Evolutionary conservation across 352 stramenopile genomes (phyloP).

Genomic region (Phytophthora capsici): DNA sequence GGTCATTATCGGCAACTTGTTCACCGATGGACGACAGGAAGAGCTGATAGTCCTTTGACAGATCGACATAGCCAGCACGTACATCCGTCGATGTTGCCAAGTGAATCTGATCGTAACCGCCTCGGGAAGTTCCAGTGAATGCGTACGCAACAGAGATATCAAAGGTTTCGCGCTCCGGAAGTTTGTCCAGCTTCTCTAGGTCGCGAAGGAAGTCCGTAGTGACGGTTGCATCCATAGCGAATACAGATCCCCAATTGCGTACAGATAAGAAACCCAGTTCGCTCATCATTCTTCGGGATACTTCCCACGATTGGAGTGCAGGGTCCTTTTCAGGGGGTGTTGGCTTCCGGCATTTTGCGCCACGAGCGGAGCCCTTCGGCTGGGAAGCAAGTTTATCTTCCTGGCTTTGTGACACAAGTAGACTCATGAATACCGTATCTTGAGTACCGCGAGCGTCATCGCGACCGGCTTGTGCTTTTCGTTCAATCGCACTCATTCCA

Average conservation of each 20-base stretch:
- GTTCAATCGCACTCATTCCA: constrained; percentile 70
- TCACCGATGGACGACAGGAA: constrained; percentile 80
- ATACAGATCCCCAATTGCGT: constrained; percentile 85
- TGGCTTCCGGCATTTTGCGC: constrained; percentile 44
- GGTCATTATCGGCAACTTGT: constrained; percentile 47
- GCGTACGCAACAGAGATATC: constrained; percentile 84
- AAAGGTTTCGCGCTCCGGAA: constrained; percentile 81
- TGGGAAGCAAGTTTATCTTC: constrained; percentile 52
- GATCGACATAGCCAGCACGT: constrained; percentile 39
- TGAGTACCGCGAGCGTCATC: constrained; percentile 63
- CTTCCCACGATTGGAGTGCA: constrained; percentile 70
- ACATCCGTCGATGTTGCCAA: constrained; percentile 65
- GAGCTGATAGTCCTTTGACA: constrained; percentile 73
- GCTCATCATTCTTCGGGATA: constrained; percentile 84
- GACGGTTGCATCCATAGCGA: constrained; percentile 68
- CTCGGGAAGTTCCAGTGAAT: constrained; percentile 66
- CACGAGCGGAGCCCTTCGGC: constrained; percentile 28
- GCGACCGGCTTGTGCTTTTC: constrained; percentile 59
- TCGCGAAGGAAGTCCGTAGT: constrained; percentile 66
- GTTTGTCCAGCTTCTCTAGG: constrained; percentile 75
- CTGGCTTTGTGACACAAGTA: constrained; percentile 63
- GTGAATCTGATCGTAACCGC: constrained; percentile 79
- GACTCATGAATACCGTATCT: constrained; percentile 71
- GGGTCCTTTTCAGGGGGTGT: constrained; percentile 57
- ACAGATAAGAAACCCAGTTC: constrained; percentile 85